Evolutionary conservation across 2,329 filamentous ascomycete species (phyloP), one percentile per base, ranked within the genome.

Genomic region (Phyllosticta citriasiana): DNA sequence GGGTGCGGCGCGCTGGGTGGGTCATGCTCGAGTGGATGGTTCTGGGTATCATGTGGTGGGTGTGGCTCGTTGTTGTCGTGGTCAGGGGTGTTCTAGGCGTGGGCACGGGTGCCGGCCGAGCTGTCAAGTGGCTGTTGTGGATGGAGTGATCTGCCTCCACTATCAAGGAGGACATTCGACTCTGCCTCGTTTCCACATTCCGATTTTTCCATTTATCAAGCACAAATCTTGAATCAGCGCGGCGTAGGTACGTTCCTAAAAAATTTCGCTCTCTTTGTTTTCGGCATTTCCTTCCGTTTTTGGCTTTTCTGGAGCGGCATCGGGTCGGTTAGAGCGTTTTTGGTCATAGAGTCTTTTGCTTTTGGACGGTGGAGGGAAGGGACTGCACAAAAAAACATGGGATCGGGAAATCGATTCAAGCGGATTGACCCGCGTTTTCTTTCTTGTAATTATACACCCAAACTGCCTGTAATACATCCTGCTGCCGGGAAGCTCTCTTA

Each of bases 11-110:
- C 16, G 83, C 84, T 0, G 85, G 89, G 22, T 96, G 90, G 81
- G 82, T 91, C 53, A 76, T 86, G 25, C 82, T 96, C 26, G 91
- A 96, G 78, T 96, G 90, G 90, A 77, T 84, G 53, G 81, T 97
- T 19, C 85, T 97, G 50, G 89, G 88, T 3, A 83, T 95, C 67
- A 90, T 97, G 86, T 97, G 94, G 91, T 91, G 88, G 74, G 86
- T 95, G 16, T 97, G 93, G 91, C 84, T 95, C 63, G 79, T 96
- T 35, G 92, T 97, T 25, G 88, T 91, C 72, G 79, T 93, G 25
- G 78, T 88, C 57, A 83, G 89, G 63, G 73, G 89, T 14, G 75
- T 88, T 40, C 77, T 85, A 63, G 85, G 86, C 10, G 67, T 88
- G 1, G 81, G 87, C 53, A 82, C 82, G 54, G 85, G 85, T 2